Evolutionary conservation across 495 filamentous ascomycete genomes (phyloP).

Genomic region (Cercophora scortea): DNA sequence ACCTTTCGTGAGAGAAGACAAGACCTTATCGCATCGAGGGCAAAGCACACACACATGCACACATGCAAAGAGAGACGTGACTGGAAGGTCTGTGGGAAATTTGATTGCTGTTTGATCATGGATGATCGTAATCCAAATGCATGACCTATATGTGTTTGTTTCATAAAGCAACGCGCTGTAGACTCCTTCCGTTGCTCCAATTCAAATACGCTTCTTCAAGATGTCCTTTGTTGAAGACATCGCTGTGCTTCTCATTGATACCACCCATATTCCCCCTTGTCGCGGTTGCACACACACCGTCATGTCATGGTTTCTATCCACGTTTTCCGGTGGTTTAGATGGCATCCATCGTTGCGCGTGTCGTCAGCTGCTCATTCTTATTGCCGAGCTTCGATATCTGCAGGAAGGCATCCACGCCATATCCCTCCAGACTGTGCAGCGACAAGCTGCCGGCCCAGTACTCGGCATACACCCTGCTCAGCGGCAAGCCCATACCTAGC

Average conservation of each 20-base stretch:
- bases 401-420: constrained; percentile 94
- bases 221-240: no score
- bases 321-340: constrained; percentile 49
- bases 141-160: no score
- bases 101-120: neutral
- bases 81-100: no score
- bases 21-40: neutral
- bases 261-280: no score
- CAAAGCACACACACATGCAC: neutral
- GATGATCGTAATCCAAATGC: no score
- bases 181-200: no score
- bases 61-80: neutral
- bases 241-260: no score
- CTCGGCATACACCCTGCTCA: constrained; percentile 93
- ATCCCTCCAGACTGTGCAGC: constrained; percentile 88
- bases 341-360: constrained; percentile 80
- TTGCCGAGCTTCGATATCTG: constrained; percentile 97
- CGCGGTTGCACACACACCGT: no score
- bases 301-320: no score
- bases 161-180: no score
- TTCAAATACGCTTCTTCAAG: no score
- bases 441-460: constrained; percentile 96
- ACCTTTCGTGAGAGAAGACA: constrained; percentile 8
- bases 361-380: constrained; percentile 94
- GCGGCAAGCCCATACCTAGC: constrained; percentile 87